Evolutionary conservation across 164 flowering plant species (phyloP).

Genomic region (Cinnamomum micranthum): DNA sequence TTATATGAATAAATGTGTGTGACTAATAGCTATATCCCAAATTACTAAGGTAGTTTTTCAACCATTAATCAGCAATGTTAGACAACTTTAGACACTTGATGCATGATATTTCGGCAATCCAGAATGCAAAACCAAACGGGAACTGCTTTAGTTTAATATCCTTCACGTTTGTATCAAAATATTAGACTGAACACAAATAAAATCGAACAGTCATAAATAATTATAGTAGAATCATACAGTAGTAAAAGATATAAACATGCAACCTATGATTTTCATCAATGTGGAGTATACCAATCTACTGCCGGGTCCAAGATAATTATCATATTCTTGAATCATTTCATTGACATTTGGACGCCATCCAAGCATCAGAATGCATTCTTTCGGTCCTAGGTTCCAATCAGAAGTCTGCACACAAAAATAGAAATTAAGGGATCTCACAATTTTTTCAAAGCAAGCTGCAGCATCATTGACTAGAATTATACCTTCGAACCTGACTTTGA

Average conservation of each 20-base stretch:
- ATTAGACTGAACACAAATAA: neutral
- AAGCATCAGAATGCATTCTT: constrained; percentile 79
- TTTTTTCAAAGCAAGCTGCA: neutral
- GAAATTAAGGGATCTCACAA: neutral
- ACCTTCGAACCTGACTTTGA: constrained; percentile 73
- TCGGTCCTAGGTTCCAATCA: constrained; percentile 70
- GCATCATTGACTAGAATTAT: neutral
- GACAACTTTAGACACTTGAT: neutral
- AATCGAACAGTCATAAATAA: neutral
- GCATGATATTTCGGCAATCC: neutral
- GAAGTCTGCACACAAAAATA: constrained; percentile 51
- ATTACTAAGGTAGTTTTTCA: too few relatives aligned
- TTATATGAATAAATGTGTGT: too few relatives aligned
- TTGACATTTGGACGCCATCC: constrained; percentile 94
- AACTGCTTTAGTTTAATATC: neutral
- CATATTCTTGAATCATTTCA: constrained; percentile 93
- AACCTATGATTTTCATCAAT: neutral
- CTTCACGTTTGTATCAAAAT: neutral
- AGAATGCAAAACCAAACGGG: neutral
- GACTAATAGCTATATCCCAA: too few relatives aligned
- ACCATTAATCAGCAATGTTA: too few relatives aligned
- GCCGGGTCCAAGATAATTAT: constrained; percentile 96
- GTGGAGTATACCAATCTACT: constrained; percentile 65
- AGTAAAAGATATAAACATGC: neutral
- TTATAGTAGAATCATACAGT: neutral